phyloP scores from a whole-genome alignment of 73 alveolate genomes.

The Paramecium pentaurelia region DNA sequence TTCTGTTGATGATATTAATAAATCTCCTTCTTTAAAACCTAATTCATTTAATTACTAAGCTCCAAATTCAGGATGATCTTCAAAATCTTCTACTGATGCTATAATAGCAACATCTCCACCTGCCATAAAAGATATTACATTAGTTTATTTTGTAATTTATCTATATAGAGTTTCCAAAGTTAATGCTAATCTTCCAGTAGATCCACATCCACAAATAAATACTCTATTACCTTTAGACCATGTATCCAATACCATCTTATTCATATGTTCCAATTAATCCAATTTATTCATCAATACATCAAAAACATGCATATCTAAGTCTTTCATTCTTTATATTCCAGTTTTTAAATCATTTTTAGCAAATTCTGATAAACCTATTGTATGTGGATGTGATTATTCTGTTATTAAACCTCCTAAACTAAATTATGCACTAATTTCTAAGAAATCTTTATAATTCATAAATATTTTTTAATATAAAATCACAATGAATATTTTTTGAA shows the following conservation, averaged over 20 bases:
- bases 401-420: conserved; percentile 56
- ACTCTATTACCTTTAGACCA: conserved; percentile 37
- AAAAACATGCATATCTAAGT: conserved; percentile 30
- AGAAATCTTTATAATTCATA: conserved; percentile 49
- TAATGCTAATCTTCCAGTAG: conserved; percentile 52
- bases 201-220: conserved; percentile 58
- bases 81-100: conserved; percentile 59
- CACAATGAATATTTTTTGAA: conserved; percentile 60
- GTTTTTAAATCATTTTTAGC: conserved; percentile 23
- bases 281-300: conserved; percentile 14
- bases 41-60: conserved; percentile 54
- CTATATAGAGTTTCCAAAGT: conserved; percentile 38
- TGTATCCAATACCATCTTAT: conserved; percentile 1
- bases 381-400: conserved; percentile 51
- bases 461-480: neutral
- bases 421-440: conserved; percentile 37
- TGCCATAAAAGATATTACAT: conserved; percentile 53
- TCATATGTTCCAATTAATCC: conserved; percentile 8
- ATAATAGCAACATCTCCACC: conserved; percentile 63
- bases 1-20: conserved; percentile 55
- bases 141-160: conserved; percentile 1
- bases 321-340: conserved; percentile 29
- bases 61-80: conserved; percentile 63
- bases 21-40: conserved; percentile 44
- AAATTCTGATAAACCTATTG: conserved; percentile 43